Base-by-base conservation (phyloP, 2,329 filamentous ascomycete species). In the Paracorniculantispora psalliotae region DNA sequence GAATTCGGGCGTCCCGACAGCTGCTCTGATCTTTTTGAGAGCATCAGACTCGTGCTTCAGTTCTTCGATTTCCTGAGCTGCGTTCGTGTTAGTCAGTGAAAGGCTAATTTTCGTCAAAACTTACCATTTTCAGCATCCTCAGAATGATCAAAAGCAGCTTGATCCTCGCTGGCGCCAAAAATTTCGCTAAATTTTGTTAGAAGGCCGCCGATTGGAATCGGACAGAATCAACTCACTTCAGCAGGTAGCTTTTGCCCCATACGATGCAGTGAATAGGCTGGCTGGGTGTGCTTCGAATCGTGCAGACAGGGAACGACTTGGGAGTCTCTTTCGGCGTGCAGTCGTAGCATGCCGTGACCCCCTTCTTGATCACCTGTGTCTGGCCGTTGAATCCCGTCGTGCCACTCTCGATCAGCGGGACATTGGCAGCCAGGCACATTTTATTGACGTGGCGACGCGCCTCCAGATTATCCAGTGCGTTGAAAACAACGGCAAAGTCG, bases 241-340 rank as follows among this genome's bases (percentile, higher is more conserved):
- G 83, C 9, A 99, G 81, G 72, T 97, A 99, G 71, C 92, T 96
- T 76, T 97, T 99, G 21, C 85, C 93, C 94, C 94, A 99, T 2
- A 99, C 93, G 62, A 99, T 99, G 76, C 94, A 97, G 75, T 99
- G 94, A 46, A 99, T 97, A 0, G 93, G 91, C 68, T 97, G 93
- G 64, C 90, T 96, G 0, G 94, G 94, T 0, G 92, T 99, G 72
- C 91, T 97, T 71, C 94, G 86, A 67, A 99, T 97, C 1, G 94
- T 99, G 77, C 94, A 99, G 44, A 97, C 92, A 1, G 94, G 92
- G 69, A 96, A 97, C 1, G 89, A 89, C 72, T 96, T 97, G 6
- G 93, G 93, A 1, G 89, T 86, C 61, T 93, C 89, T 73, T 99
- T 99, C 2, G 86, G 83, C 15, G 86, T 89, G 77, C 94, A 99